Evolutionary conservation across 75 land plant species (phyloP).

Genomic region (Picea sitchensis): DNA sequence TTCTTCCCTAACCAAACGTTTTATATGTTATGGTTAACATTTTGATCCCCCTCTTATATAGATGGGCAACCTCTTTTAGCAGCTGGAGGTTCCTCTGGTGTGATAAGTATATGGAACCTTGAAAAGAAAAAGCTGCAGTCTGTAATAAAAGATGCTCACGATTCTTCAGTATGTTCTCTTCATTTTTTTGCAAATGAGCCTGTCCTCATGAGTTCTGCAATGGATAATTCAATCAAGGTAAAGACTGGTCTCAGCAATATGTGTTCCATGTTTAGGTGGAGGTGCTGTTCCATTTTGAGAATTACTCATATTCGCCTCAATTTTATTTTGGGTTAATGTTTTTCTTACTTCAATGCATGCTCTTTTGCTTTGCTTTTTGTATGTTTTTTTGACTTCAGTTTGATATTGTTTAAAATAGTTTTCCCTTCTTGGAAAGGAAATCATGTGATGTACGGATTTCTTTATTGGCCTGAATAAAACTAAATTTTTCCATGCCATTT

Average conservation of each 20-base stretch:
- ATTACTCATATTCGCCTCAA: neutral
- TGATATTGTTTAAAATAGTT: neutral
- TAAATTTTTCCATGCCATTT: neutral
- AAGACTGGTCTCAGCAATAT: neutral
- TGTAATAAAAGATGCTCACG: slow-evolving; percentile 94
- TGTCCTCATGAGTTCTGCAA: slow-evolving; percentile 84
- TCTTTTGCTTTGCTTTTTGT: neutral
- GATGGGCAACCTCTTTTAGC: slow-evolving; percentile 98
- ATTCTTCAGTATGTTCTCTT: slow-evolving; percentile 63
- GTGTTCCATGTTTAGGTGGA: neutral
- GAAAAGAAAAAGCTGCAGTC: slow-evolving; percentile 88
- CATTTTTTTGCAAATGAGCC: slow-evolving; percentile 97
- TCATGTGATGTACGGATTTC: neutral
- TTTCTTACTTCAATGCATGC: neutral
- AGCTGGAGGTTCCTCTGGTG: slow-evolving; percentile 95
- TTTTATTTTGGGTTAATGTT: neutral
- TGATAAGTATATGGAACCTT: slow-evolving; percentile 96
- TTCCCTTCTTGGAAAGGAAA: neutral
- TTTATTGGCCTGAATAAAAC: neutral
- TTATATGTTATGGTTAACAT: neutral
- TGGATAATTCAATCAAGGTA: slow-evolving; percentile 93
- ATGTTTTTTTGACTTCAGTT: neutral
- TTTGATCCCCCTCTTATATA: slow-evolving; percentile 4
- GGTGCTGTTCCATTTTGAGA: neutral
- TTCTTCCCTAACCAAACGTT: neutral